Percentiles rank a stretch among this genome's conserved stretches.
Conservation (phyloP, 2,329 filamentous ascomycete genomes). For the Phyllosticta ampelicida region DNA sequence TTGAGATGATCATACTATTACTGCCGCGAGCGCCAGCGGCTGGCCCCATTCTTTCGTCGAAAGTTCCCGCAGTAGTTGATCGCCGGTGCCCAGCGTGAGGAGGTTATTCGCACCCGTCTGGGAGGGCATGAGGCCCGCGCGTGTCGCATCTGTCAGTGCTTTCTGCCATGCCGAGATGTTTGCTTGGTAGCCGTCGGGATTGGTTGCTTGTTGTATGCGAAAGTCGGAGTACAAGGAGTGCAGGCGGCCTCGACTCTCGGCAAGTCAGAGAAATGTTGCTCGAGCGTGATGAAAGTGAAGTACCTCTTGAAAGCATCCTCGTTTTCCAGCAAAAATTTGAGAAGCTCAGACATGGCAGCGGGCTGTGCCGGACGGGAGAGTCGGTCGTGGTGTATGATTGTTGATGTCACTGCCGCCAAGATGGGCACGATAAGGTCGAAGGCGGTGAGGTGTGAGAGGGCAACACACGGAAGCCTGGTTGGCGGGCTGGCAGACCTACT, state of each 20-base stretch:
- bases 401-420: constrained; percentile 11
- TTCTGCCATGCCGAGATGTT: constrained; percentile 72
- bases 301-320: constrained; percentile 41
- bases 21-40: constrained; percentile 69
- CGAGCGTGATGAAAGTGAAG: background rate
- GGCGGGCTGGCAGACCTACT: background rate
- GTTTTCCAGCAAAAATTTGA: constrained; percentile 46
- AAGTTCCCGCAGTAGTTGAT: constrained; percentile 58
- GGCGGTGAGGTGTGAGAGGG: background rate
- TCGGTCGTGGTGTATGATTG: background rate
- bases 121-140: constrained; percentile 48
- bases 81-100: constrained; percentile 43
- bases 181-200: constrained; percentile 74
- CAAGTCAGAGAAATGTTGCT: background rate
- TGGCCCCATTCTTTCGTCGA: constrained; percentile 69
- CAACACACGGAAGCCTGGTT: background rate
- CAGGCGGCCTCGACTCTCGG: constrained; percentile 53
- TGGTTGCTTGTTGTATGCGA: constrained; percentile 57
- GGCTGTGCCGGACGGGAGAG: background rate
- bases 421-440: background rate
- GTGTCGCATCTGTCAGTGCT: constrained; percentile 58
- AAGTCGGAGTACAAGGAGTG: constrained; percentile 88
- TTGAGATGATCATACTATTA: constrained; percentile 41
- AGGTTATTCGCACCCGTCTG: constrained; percentile 32
- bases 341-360: constrained; percentile 52